Percentiles rank a stretch among this genome's conserved stretches.
phyloP scores from a whole-genome alignment of 257 asterid genomes.

The Lycium barbarum region DNA sequence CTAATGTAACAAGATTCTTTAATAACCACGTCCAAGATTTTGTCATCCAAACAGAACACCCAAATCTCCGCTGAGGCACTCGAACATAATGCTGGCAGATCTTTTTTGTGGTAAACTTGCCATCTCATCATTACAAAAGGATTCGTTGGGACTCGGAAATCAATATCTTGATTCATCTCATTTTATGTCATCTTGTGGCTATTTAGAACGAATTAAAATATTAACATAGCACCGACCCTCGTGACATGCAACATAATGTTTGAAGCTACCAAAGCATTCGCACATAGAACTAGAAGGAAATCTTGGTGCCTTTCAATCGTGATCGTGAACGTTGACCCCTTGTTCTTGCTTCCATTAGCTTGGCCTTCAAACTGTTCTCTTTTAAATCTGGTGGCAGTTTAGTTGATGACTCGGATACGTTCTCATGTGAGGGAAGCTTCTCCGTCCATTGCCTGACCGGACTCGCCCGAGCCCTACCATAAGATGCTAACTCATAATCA shows the following conservation, averaged over 20 bases:
- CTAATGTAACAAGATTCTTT: slow-evolving; percentile 24
- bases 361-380: slow-evolving; percentile 71
- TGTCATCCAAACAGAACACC: not conserved
- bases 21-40: not conserved
- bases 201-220: slow-evolving; percentile 21
- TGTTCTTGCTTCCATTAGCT: slow-evolving; percentile 78
- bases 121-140: not conserved
- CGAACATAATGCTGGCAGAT: not conserved
- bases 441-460: slow-evolving; percentile 81
- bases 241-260: not conserved
- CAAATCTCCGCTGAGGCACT: not conserved
- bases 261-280: slow-evolving; percentile 29
- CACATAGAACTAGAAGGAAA: slow-evolving; percentile 51
- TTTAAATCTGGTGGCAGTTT: slow-evolving; percentile 68
- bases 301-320: slow-evolving; percentile 70
- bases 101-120: not conserved
- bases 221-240: slow-evolving; percentile 40
- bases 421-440: slow-evolving; percentile 66
- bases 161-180: not conserved
- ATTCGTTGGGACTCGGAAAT: not conserved
- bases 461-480: slow-evolving; percentile 68
- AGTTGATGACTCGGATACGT: slow-evolving; percentile 58
- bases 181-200: not conserved
- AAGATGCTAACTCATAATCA: slow-evolving; percentile 54
- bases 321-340: slow-evolving; percentile 77